Percentiles rank a stretch among this genome's conserved stretches.
phyloP scores from a whole-genome alignment of 2,329 filamentous ascomycete species.

The Cordyceps javanica region DNA sequence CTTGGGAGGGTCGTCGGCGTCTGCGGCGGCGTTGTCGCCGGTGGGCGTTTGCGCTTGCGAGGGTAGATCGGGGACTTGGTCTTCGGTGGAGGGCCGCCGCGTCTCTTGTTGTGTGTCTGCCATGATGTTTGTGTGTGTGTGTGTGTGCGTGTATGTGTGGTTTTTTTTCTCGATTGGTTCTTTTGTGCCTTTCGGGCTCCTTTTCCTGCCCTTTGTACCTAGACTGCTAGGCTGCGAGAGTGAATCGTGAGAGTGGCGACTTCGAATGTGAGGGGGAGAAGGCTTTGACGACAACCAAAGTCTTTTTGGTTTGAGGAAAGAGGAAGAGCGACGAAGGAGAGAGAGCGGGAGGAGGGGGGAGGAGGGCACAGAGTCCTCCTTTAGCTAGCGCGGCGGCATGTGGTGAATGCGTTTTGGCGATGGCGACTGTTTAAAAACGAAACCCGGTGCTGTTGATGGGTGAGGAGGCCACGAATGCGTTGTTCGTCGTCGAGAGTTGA shows the following conservation, averaged over 20 bases:
- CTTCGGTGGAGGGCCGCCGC: background rate
- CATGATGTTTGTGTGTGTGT: slow-evolving; percentile 3
- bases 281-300: background rate
- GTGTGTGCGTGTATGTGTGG: too few relatives aligned
- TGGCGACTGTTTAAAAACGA: background rate
- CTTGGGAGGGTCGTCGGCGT: slow-evolving; percentile 33
- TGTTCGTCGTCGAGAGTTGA: background rate
- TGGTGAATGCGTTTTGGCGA: background rate
- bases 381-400: slow-evolving; percentile 11
- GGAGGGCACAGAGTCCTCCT: slow-evolving; percentile 10
- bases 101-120: background rate
- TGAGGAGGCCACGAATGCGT: background rate
- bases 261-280: background rate
- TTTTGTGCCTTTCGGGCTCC: background rate
- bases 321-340: slow-evolving; percentile 13
- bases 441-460: background rate
- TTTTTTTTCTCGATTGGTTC: background rate
- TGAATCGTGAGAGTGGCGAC: background rate
- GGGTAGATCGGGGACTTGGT: background rate
- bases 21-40: background rate
- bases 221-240: background rate
- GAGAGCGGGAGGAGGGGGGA: slow-evolving; percentile 2
- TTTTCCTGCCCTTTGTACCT: background rate
- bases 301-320: background rate
- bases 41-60: background rate